Evolutionary conservation across 2,329 filamentous ascomycete species (phyloP).

Genomic region (Purpureocillium takamizusanense): DNA sequence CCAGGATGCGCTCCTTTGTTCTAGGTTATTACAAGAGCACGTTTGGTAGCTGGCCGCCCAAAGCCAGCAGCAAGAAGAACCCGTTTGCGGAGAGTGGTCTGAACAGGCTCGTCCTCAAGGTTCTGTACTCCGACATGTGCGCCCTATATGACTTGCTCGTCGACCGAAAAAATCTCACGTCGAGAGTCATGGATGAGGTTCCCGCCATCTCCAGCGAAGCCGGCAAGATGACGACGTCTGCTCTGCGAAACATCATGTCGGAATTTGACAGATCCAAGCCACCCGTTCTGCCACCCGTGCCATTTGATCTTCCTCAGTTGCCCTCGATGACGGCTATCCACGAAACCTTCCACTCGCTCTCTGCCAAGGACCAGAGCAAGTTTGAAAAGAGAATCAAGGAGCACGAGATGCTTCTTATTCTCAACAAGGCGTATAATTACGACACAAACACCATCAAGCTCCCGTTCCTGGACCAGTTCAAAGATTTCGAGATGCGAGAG

Average conservation of each 20-base stretch:
- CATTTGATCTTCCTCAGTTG: constrained; percentile 76
- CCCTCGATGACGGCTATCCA: constrained; percentile 61
- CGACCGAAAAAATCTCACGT: constrained; percentile 69
- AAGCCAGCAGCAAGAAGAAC: constrained; percentile 87
- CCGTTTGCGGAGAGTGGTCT: constrained; percentile 77
- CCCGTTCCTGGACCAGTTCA: constrained; percentile 62
- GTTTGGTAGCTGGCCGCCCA: constrained; percentile 75
- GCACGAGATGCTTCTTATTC: constrained; percentile 65
- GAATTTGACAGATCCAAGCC: constrained; percentile 87
- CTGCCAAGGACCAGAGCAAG: constrained; percentile 66
- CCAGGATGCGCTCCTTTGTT: constrained; percentile 64
- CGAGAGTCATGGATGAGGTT: constrained; percentile 63
- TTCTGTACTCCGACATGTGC: constrained; percentile 79
- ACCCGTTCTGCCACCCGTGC: constrained; percentile 82
- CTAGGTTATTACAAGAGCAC: constrained; percentile 54
- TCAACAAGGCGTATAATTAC: constrained; percentile 76
- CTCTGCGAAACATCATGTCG: constrained; percentile 68
- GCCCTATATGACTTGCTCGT: constrained; percentile 82
- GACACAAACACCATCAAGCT: constrained; percentile 51
- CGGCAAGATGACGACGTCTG: constrained; percentile 54
- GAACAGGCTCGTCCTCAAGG: constrained; percentile 72
- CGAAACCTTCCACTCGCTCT: constrained; percentile 53
- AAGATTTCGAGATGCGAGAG: constrained; percentile 61
- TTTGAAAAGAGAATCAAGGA: constrained; percentile 65
- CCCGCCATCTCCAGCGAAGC: constrained; percentile 45